These are phyloP conservation scores for Candida morakotiae DNA, from an alignment of 805 yeast species.

Conservation along the genomic window DNA sequence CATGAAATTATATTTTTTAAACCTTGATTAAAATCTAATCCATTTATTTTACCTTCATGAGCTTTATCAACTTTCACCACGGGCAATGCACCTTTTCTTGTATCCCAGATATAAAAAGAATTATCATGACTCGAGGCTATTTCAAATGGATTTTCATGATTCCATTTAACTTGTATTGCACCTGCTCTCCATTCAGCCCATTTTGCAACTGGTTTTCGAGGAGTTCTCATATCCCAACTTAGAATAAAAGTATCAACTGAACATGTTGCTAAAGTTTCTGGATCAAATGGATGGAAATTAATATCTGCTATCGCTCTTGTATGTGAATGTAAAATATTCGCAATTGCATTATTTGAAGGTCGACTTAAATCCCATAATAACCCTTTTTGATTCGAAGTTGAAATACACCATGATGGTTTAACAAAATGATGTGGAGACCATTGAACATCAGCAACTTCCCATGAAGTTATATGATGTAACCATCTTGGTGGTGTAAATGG, in stretches of 20 bases:
- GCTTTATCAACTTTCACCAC: slow-evolving; percentile 58
- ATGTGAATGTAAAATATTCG: slow-evolving; percentile 85
- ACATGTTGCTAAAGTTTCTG: slow-evolving; percentile 87
- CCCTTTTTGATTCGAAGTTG: slow-evolving; percentile 94
- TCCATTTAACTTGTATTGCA: slow-evolving; percentile 95
- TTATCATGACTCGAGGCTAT: slow-evolving; percentile 86
- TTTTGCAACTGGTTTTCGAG: slow-evolving; percentile 64
- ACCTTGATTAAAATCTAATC: slow-evolving; percentile 74
- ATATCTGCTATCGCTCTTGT: slow-evolving; percentile 93
- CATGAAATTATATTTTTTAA: slow-evolving; percentile 67
- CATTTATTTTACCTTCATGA: slow-evolving; percentile 83
- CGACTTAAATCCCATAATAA: slow-evolving; percentile 87
- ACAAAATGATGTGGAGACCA: slow-evolving; percentile 87
- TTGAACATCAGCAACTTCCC: slow-evolving; percentile 99
- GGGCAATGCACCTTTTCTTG: slow-evolving; percentile 77
- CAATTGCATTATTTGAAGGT: slow-evolving; percentile 68
- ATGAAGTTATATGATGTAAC: slow-evolving; percentile 86
- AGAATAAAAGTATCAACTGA: slow-evolving; percentile 85
- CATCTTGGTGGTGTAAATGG: slow-evolving; percentile 94
- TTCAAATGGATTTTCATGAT: slow-evolving; percentile 65
- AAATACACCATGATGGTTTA: slow-evolving; percentile 86
- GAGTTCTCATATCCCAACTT: slow-evolving; percentile 88
- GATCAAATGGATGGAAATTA: slow-evolving; percentile 83
- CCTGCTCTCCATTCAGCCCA: slow-evolving; percentile 97
- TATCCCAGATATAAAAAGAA: slow-evolving; percentile 82